phyloP scores from a whole-genome alignment of 164 flowering plant genomes.

The Liquidambar formosana region DNA sequence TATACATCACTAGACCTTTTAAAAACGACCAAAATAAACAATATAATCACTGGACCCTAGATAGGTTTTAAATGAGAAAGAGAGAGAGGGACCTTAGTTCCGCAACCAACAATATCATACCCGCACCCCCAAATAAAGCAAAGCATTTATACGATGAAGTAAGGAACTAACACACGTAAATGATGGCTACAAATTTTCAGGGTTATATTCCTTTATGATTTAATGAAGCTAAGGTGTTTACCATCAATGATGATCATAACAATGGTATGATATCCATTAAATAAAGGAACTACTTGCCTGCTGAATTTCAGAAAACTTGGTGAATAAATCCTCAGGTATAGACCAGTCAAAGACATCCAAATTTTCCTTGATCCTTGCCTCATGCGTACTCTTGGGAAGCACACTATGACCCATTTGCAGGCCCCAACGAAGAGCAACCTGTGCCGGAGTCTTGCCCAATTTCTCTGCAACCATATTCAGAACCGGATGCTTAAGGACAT shows the following conservation, averaged over 20 bases:
- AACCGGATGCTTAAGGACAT: slow-evolving; percentile 61
- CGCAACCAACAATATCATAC: too few species aligned
- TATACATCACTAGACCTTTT: too few species aligned
- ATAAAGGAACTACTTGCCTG: slow-evolving; percentile 48
- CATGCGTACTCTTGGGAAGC: slow-evolving; percentile 75
- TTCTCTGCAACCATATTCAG: slow-evolving; percentile 54
- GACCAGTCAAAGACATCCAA: slow-evolving; percentile 74
- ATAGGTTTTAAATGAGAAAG: too few species aligned
- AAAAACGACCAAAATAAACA: too few species aligned
- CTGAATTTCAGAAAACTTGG: slow-evolving; percentile 62
- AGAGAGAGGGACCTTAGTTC: too few species aligned
- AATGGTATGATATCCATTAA: neutral
- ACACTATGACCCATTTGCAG: slow-evolving; percentile 85
- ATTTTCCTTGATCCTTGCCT: slow-evolving; percentile 68
- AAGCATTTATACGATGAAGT: too few species aligned
- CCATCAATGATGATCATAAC: neutral
- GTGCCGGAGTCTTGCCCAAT: slow-evolving; percentile 74
- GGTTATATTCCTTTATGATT: too few species aligned
- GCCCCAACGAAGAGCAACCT: slow-evolving; percentile 84
- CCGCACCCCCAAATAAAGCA: too few species aligned
- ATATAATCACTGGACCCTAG: too few species aligned
- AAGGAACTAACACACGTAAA: too few species aligned
- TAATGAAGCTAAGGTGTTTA: too few species aligned
- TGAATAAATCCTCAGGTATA: slow-evolving; percentile 68
- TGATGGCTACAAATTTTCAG: too few species aligned